Base-by-base conservation (phyloP, 2,329 filamentous ascomycete species). In the Colletotrichum shisoi region DNA sequence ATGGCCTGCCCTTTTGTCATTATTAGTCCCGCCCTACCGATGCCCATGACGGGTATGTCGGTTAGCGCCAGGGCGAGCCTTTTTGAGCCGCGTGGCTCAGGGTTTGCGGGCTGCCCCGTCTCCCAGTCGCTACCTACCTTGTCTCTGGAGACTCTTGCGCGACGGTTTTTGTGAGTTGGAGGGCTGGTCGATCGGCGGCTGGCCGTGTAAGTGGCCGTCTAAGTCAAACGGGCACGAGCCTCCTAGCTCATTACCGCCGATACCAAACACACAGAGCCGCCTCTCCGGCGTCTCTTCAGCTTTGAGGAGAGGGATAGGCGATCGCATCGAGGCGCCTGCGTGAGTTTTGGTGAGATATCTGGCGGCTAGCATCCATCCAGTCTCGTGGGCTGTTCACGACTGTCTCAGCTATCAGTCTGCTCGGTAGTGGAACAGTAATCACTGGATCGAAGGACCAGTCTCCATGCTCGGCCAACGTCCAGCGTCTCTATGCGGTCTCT, bases 41-140 rank as follows among this genome's bases (percentile, higher is more conserved):
- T 19, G 31, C 17, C 37, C 19, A 58, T 46, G 44, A n/a, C 42
- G 31, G 42, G 19, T 15, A 19, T 57, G n/a, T 39, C 44, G 56
- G n/a, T 27, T 58, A 48, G 42, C 56, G 56, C 56, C 44, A 58
- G 31, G 56, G 56, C 56, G 56, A 46, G 31, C 27, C 42, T 37
- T 9, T n/a, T 48, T 24, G 44, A 58, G 56, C 56, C 56, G 56
- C 56, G 39, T 17, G 1, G 19, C 56, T 58, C 44, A 45, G 31
- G 56, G 56, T 58, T 48, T 21, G 19, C 42, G 40, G 27, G 27
- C 13, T 37, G 42, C 56, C 56, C 27, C 21, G 39, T 31, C 40
- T 44, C 27, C n/a, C 27, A 31, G 48, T 21, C 49, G n/a, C 31
- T 34, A 34, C 31, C 31, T 34, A 34, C 31, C 31, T 34, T 34